Evolutionary conservation across 768 basidiomycete genomes (phyloP), one percentile per base, ranked within the genome.

Genomic region (Boletus speciosus): DNA sequence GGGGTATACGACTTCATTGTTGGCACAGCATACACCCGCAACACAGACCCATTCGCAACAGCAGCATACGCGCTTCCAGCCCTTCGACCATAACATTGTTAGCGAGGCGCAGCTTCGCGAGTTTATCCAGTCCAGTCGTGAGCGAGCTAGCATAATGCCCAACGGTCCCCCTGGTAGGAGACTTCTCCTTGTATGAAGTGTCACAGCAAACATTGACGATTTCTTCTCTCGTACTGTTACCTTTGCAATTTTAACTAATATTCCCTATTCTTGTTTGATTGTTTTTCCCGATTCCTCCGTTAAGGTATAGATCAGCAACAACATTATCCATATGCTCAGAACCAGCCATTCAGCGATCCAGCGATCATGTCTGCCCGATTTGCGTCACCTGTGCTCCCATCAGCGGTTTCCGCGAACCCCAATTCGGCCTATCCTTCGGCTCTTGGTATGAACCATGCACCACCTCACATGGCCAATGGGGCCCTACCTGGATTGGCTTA

Each of bases 351-450:
- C 68, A 78, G 75, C 56, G 88, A 90, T 61, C 88, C 88, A 42
- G 88, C 88, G 12, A 89, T 90, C 45, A 88, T 90, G 86, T 85
- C 87, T 34, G 86, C 85, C 21, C 79, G 83, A 56, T 79, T 88
- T 66, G 75, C 78, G 5, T 72, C 81, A 12, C 72, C 70, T 5
- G 59, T 76, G 38, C 49, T 71, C 31, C 61, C 74, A 6, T 47
- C 51, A 21, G 55, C 47, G 8, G 45, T 52, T 21, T 47, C 59
- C 3, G 39, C 47, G 11, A 62, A 59, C 27, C 38, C 53, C n/a
- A 56, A 51, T 40, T 38, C 47, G 9, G 35, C 51, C 21, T 64
- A 61, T 47, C 21, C 58, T 50, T 25, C 57, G 38, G 6, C 25
- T 61, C 52, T 58, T 42, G 34, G 58, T 25, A 12, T 49, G 46